Base-by-base conservation (phyloP, 2,329 filamentous ascomycete genomes). In the Colletotrichum tropicicola region DNA sequence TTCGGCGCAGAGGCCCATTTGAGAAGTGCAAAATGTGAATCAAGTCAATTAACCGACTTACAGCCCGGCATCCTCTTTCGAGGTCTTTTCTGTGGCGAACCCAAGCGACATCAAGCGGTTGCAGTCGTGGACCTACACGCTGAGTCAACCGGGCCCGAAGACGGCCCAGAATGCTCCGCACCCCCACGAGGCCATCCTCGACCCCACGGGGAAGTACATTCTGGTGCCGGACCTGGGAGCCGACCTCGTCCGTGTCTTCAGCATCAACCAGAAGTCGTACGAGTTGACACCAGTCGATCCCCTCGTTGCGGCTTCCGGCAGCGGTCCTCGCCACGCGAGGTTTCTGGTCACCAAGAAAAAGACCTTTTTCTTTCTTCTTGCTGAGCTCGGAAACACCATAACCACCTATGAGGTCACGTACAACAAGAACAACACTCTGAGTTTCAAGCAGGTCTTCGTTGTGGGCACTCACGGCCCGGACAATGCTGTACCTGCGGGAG, bases 331-430 rank as follows among this genome's bases (percentile, higher is more conserved):
- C 28, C 59, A 63, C 82, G 90, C 37, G 89, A 92, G 71, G 83
- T 82, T 10, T 78, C 80, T 78, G 43, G 74, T 82, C 72, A 73
- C 70, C 56, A 70, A 71, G 49, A 68, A 74, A 51, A 81, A 79
- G 68, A 86, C 81, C 0, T 88, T 81, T 73, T 82, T 89, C 72
- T 90, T 89, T 72, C 73, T 91, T 2, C 80, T 86, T 13, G 83
- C 82, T 48, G 90, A 92, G 76, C 77, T 91, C 53, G 74, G 77
- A 45, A 89, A 87, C 73, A 82, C 77, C 5, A 80, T 91, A 59
- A 77, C 82, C 6, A 83, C 82, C 13, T 91, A 87, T 71, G 74
- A 82, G 45, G 85, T 90, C 32, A 73, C 71, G 0, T 91, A 91
- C 71, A 74, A 73, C 25, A 32, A 39, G 27, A 70, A 69, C 9